Conservation (phyloP, 2,329 filamentous ascomycete genomes). For the Ceratocystiopsis brevicomis region DNA sequence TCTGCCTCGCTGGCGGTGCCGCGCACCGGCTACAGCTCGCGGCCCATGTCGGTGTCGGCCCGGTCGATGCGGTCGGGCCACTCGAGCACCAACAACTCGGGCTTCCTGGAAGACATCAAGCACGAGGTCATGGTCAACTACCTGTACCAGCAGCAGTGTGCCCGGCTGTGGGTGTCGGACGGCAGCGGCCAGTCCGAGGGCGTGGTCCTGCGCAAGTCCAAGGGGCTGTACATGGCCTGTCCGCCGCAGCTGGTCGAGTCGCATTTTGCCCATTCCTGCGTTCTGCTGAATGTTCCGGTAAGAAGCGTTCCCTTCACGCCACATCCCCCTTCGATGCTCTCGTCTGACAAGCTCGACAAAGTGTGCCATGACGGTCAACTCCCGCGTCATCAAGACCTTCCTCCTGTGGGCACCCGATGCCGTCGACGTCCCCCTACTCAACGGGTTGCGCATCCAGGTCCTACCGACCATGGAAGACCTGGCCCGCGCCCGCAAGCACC, state of each 20-base stretch:
- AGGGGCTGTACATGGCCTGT: conserved; percentile 54
- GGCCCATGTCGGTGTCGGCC: conserved; percentile 32
- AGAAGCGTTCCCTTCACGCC: conserved; percentile 10
- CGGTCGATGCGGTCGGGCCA: conserved; percentile 25
- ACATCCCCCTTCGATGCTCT: too few species aligned
- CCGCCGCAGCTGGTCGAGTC: conserved; percentile 45
- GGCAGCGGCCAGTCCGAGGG: conserved; percentile 50
- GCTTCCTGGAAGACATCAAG: conserved; percentile 52
- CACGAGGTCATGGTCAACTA: conserved; percentile 74
- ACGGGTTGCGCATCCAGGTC: conserved; percentile 60
- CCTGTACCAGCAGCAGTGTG: conserved; percentile 62
- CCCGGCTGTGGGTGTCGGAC: conserved; percentile 54
- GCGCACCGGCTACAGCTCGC: conserved; percentile 22
- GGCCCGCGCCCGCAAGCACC: conserved; percentile 52
- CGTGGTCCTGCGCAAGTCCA: conserved; percentile 48
- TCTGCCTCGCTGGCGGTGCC: neutral
- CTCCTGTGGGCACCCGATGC: conserved; percentile 54
- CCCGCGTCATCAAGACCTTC: conserved; percentile 60
- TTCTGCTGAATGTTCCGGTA: conserved; percentile 54
- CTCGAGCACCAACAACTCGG: conserved; percentile 32
- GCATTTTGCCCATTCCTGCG: conserved; percentile 43
- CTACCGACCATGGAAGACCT: conserved; percentile 54
- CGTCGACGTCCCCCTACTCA: conserved; percentile 55
- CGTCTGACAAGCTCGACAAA: conserved; percentile 14
- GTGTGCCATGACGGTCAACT: conserved; percentile 68